Base-by-base conservation (phyloP, 2,329 filamentous ascomycete species). In the Niveomyces coronatus region DNA sequence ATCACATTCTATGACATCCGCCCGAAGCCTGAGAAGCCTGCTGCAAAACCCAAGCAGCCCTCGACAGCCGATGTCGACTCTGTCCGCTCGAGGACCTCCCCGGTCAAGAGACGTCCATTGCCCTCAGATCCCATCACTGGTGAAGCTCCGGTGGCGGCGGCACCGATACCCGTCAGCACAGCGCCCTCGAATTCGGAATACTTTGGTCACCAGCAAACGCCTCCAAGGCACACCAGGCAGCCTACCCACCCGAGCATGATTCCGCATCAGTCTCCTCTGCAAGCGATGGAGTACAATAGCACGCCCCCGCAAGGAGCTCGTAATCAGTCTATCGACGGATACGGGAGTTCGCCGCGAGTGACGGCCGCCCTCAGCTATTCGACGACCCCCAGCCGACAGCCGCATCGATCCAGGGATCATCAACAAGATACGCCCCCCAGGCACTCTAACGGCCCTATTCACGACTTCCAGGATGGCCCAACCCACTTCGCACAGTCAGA, bases 1-100 rank as follows among this genome's bases (percentile, higher is more conserved):
- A 80, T 95, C 61, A 98, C 91, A 29, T 98, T 83, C 63, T 98
- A 96, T 66, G 91, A 98, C 58, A 79, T 74, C 40, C 74, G 89
- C 18, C 83, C 86, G 15, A 91, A 91, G 61, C 71, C 73, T 10
- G 85, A 93, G 43, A 87, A 82, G 61, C 63, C 70, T 1, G 63
- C 62, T 7, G 70, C 75, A 44, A 79, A 74, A 53, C 63, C 71
- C 42, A 75, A 62, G 50, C 54, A 56, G 22, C 54, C 59, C 29
- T 49, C 58, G 34, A 45, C 55, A 16, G 46, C 62, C 5, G 60
- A 61, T 33, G 52, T 55, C 42, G 64, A 59, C 42, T n/a, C 31
- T 19, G 11, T 15, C 37, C 55, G 58, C 39, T 57, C 70, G 65
- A 42, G 73, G 48, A 66, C 70, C 47, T 71, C 74, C 18, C 71